Evolutionary conservation across 805 yeast species (phyloP).

Genomic region (Grigorovia jiainica): DNA sequence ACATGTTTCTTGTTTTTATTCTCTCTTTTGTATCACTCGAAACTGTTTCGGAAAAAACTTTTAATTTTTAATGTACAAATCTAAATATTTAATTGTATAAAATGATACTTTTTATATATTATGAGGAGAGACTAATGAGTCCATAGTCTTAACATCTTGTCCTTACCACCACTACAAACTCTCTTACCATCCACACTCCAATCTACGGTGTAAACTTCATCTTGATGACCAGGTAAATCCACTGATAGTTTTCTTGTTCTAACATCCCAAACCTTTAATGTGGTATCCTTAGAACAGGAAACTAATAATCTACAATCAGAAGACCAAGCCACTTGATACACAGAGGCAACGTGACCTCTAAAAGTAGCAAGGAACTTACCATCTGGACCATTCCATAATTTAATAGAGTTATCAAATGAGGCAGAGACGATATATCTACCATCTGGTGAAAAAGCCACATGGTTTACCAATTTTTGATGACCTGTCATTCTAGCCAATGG

Average conservation of each 20-base stretch:
- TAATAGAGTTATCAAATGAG: slow-evolving; percentile 90
- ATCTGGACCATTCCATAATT: slow-evolving; percentile 90
- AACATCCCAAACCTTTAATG: slow-evolving; percentile 93
- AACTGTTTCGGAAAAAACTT: too few species aligned
- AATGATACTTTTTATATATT: neutral
- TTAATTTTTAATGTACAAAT: neutral
- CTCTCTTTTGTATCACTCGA: too few species aligned
- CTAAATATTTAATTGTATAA: neutral
- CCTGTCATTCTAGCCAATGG: slow-evolving; percentile 95
- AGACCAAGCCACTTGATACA: slow-evolving; percentile 96
- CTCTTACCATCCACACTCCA: slow-evolving; percentile 94
- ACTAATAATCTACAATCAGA: slow-evolving; percentile 86
- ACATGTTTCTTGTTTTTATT: too few species aligned
- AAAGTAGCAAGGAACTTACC: slow-evolving; percentile 86
- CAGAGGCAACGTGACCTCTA: slow-evolving; percentile 96
- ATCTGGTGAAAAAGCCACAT: slow-evolving; percentile 92
- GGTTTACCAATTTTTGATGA: slow-evolving; percentile 93
- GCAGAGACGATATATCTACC: slow-evolving; percentile 86
- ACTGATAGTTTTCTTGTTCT: slow-evolving; percentile 73
- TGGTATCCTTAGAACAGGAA: slow-evolving; percentile 91
- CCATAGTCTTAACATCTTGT: slow-evolving; percentile 90
- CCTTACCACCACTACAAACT: slow-evolving; percentile 97
- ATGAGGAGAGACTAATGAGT: slow-evolving; percentile 39
- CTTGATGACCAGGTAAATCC: slow-evolving; percentile 92
- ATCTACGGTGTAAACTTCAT: slow-evolving; percentile 93